These are phyloP conservation scores for Aspergillus fischeri DNA, from an alignment of 2,329 filamentous ascomycete species.

Conservation along the genomic window DNA sequence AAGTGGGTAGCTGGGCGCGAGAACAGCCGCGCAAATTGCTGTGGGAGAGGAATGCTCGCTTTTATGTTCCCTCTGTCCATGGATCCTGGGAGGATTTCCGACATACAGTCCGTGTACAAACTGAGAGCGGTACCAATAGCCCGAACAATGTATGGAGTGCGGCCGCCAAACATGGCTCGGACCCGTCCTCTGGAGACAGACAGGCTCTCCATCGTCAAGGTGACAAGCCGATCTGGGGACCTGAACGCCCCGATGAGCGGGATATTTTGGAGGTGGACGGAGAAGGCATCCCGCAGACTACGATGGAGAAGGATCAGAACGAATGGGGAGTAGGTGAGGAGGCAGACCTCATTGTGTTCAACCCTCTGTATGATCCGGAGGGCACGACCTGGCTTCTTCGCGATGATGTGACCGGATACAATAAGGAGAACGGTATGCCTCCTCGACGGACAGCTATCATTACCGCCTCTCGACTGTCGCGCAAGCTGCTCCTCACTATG, in stretches of 20 bases:
- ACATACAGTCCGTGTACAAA: constrained; percentile 71
- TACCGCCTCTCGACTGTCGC: constrained; percentile 78
- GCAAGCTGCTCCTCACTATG: constrained; percentile 77
- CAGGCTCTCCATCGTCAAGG: constrained; percentile 33
- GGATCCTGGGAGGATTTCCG: constrained; percentile 77
- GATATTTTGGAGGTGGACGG: constrained; percentile 70
- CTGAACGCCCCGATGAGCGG: constrained; percentile 61
- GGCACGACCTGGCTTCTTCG: constrained; percentile 78
- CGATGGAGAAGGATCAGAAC: constrained; percentile 74
- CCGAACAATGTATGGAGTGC: constrained; percentile 65
- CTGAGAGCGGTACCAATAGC: constrained; percentile 63
- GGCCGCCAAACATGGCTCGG: constrained; percentile 27
- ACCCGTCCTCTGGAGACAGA: constrained; percentile 18
- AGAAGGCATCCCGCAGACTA: constrained; percentile 68
- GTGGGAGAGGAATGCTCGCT: constrained; percentile 75
- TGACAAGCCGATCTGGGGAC: constrained; percentile 77
- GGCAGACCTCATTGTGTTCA: constrained; percentile 86
- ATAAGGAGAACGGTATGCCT: constrained; percentile 58
- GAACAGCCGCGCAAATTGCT: constrained; percentile 73
- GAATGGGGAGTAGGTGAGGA: constrained; percentile 86
- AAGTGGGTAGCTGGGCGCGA: constrained; percentile 65
- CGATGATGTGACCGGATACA: constrained; percentile 82
- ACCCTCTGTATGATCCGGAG: constrained; percentile 86
- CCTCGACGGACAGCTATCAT: constrained; percentile 83
- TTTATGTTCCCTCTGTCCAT: constrained; percentile 72